Evolutionary conservation across 148 eudicot species (phyloP).

Genomic region (Fagopyrum tataricum): DNA sequence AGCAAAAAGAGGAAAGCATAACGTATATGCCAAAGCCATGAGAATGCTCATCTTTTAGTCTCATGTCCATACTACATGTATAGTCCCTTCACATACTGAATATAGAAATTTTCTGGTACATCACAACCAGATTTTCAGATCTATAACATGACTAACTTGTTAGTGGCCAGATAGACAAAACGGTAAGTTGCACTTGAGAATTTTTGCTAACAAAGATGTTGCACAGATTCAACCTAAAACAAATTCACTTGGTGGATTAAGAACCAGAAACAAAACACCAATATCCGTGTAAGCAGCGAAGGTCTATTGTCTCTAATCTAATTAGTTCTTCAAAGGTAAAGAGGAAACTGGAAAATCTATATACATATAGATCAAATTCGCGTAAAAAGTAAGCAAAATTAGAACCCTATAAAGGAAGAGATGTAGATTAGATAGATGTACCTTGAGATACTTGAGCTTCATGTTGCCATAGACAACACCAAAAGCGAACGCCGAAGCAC

Average conservation of each 20-base stretch:
- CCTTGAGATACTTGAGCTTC: conserved; percentile 63
- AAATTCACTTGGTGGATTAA: not conserved
- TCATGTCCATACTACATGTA: not conserved
- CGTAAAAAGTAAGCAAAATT: not conserved
- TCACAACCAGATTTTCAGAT: not conserved
- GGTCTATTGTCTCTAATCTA: not conserved
- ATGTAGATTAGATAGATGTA: conserved; percentile 9
- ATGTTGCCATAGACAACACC: conserved; percentile 56
- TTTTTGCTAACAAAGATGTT: not conserved
- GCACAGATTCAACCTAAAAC: not conserved
- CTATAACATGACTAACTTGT: not conserved
- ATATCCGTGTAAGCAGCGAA: not conserved
- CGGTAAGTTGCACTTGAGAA: too few species aligned
- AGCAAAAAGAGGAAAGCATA: too few species aligned
- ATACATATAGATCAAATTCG: not conserved
- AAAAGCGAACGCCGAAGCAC: conserved; percentile 46
- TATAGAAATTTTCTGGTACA: not conserved
- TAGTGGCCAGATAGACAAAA: too few species aligned
- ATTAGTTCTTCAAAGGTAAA: not conserved
- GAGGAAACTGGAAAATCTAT: not conserved
- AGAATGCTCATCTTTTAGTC: not conserved
- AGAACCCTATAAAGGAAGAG: conserved; percentile 2
- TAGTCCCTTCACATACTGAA: not conserved
- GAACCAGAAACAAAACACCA: not conserved
- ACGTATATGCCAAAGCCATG: not conserved